Percentiles rank a stretch among this genome's conserved stretches.
Conservation (phyloP, 2,329 filamentous ascomycete species). For the Beauveria sp. region DNA sequence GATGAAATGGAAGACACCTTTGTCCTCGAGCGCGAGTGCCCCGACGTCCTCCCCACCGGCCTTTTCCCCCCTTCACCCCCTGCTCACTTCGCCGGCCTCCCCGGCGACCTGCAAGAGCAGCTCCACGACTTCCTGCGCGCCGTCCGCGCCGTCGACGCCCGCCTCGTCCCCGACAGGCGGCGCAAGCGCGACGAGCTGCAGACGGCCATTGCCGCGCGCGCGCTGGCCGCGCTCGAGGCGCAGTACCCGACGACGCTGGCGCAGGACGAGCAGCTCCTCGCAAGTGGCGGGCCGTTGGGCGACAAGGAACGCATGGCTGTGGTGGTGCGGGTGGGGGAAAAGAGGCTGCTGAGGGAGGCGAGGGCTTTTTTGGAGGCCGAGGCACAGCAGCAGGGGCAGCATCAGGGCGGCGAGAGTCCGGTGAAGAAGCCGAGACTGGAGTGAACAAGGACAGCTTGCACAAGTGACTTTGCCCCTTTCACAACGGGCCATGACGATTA, state of each 20-base stretch:
- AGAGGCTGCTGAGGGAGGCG: conserved; percentile 54
- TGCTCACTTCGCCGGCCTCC: neutral
- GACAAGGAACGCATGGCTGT: conserved; percentile 52
- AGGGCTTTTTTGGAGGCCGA: conserved; percentile 27
- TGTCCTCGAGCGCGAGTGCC: conserved; percentile 52
- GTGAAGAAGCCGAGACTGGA: conserved; percentile 1
- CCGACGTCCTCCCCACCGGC: conserved; percentile 44
- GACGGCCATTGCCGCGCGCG: conserved; percentile 30
- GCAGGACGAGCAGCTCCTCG: conserved; percentile 33
- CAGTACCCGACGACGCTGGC: conserved; percentile 36
- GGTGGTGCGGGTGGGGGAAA: conserved; percentile 64
- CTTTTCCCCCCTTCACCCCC: conserved; percentile 39
- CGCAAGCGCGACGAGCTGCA: conserved; percentile 40
- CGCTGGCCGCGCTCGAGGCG: conserved; percentile 30
- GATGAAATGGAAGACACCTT: conserved; percentile 69
- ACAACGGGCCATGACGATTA: neutral
- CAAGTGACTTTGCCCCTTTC: neutral
- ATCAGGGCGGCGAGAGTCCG: conserved; percentile 26
- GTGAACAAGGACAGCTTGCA: neutral
- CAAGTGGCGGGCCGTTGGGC: conserved; percentile 18
- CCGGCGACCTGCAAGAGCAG: conserved; percentile 40
- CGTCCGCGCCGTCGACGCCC: conserved; percentile 36
- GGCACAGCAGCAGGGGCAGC: conserved; percentile 18
- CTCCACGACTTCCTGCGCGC: conserved; percentile 43
- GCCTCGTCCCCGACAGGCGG: conserved; percentile 41